Evolutionary conservation across 2,329 filamentous ascomycete species (phyloP), one percentile per base, ranked within the genome.

Genomic region (Calonectria ilicicola): DNA sequence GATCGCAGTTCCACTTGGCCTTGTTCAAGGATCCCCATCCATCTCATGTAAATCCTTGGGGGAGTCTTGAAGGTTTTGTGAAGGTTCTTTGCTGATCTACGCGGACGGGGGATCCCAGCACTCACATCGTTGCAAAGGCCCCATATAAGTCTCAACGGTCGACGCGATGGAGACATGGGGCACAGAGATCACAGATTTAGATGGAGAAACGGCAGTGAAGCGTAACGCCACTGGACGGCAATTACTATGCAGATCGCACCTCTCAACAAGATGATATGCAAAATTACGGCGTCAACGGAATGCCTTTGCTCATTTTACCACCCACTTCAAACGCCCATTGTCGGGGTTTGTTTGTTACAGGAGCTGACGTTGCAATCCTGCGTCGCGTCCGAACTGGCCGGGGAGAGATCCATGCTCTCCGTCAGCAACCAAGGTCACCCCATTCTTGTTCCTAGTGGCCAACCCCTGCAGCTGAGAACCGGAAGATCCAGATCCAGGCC

Each of bases 401-500:
- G 64, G 19, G 44, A 67, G 53, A 67, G 69, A 70, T 64, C 64
- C 64, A 71, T 64, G 64, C 64, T 71, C 27, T 21, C 29, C 66
- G 32, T 27, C 53, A 46, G 38, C 46, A 67, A 56, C 56, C 58
- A 69, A 53, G 35, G 64, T 60, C 49, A 63, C 49, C n/a, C 58
- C 53, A 58, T 60, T 60, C 21, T 47, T 60, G 21, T 46, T 58
- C 27, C 63, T 49, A 21, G 14, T 26, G 19, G 27, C 40, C 17
- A 29, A 35, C 49, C 62, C 62, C 63, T 70, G 63, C 68, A 51
- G 35, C 51, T 62, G 32, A 38, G 62, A 70, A 63, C 62, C 62
- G 67, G 53, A 60, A 71, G 64, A 71, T 71, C 53, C 46, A 71
- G 64, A 67, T 67, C 64, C 53, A 71, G 29, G 51, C 46, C 44